A percentile compares a stretch with the other conserved stretches of the same genome.
Evolutionary conservation across 75 land plant genomes (phyloP).

Genomic region (Picea sitchensis): DNA sequence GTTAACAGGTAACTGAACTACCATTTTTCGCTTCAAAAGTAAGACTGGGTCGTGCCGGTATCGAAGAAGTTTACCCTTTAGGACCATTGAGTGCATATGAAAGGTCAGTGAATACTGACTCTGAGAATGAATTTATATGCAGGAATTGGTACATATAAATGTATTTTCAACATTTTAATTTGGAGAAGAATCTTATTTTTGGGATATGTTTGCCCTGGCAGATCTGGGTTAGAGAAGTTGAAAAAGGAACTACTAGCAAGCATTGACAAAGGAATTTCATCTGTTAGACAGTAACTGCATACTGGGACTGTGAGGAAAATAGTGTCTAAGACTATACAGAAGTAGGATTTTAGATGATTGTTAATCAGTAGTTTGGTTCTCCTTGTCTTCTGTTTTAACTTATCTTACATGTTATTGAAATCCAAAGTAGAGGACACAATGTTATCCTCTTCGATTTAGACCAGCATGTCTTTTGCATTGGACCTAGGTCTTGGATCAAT

Average conservation of each 20-base stretch:
- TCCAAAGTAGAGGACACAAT: too few relatives aligned
- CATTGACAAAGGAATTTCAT: slow-evolving; percentile 86
- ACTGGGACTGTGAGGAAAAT: too few relatives aligned
- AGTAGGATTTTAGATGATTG: too few relatives aligned
- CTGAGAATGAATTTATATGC: background rate
- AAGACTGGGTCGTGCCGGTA: slow-evolving; percentile 33
- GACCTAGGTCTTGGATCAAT: too few relatives aligned
- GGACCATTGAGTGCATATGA: slow-evolving; percentile 41
- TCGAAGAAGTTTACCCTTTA: slow-evolving; percentile 39
- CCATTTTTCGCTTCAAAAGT: slow-evolving; percentile 50
- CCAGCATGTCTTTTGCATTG: too few relatives aligned
- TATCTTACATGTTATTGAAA: too few relatives aligned
- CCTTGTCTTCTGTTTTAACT: too few relatives aligned
- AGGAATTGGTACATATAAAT: background rate
- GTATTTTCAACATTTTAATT: background rate
- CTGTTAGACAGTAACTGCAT: slow-evolving; percentile 35
- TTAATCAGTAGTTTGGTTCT: too few relatives aligned
- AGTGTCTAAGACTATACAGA: too few relatives aligned
- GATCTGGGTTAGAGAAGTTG: background rate
- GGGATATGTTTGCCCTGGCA: background rate
- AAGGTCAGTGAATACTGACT: slow-evolving; percentile 16
- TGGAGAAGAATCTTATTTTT: background rate
- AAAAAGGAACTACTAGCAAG: slow-evolving; percentile 63
- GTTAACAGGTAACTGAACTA: slow-evolving; percentile 39
- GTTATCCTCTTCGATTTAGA: too few relatives aligned